These are phyloP conservation scores for barrel medic (Medicago truncatula) DNA, from an alignment of 306 rosid genomes.

Conservation along the genomic window DNA sequence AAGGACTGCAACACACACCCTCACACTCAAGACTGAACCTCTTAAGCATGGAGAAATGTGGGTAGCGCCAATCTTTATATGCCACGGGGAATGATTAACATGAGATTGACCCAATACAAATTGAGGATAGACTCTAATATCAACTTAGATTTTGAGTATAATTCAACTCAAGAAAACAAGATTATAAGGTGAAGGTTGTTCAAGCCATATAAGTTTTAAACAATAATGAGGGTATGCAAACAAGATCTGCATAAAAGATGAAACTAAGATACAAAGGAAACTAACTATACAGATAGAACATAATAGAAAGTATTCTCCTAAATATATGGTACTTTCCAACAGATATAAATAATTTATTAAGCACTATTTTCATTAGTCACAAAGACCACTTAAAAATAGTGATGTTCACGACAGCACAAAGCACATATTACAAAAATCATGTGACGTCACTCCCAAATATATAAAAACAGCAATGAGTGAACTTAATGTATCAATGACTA, in stretches of 20 bases:
- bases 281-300: neutral
- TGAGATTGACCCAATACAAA: neutral
- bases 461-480: slow-evolving; percentile 24
- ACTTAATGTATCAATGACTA: slow-evolving; percentile 18
- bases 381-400: slow-evolving; percentile 18
- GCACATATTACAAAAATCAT: slow-evolving; percentile 22
- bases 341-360: slow-evolving; percentile 13
- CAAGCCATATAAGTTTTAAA: neutral
- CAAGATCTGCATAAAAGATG: neutral
- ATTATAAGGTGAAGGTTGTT: neutral
- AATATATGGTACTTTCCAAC: slow-evolving; percentile 9
- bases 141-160: neutral
- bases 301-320: neutral
- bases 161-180: neutral
- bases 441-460: neutral
- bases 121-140: neutral
- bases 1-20: neutral
- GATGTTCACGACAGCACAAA: slow-evolving; percentile 17
- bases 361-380: slow-evolving; percentile 21
- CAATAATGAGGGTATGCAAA: neutral
- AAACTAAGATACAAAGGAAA: neutral
- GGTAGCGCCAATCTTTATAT: neutral
- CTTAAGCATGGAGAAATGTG: neutral
- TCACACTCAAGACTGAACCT: neutral
- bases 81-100: neutral